Evolutionary conservation across 2,329 filamentous ascomycete species (phyloP), one percentile per base, ranked within the genome.

Genomic region (Aaosphaeria pasadenensis): DNA sequence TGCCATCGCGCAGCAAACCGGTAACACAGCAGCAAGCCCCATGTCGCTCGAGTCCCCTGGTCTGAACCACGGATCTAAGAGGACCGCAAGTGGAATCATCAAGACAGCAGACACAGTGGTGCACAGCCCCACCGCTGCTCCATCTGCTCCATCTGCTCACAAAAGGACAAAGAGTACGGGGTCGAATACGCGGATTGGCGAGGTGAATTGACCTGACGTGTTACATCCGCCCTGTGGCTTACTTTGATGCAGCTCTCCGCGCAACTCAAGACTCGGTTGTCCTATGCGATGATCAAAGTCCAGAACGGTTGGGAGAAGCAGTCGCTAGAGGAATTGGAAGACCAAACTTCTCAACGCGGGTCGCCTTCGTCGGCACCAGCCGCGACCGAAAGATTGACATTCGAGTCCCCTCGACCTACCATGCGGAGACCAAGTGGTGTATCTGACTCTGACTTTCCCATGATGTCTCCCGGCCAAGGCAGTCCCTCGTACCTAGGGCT

Each of bases 221-320:
- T 44, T 35, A 46, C 41, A 29, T 47, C 45, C 48, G 46, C 47
- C 50, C 29, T 50, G 44, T 52, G 46, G 53, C 64, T 69, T 48
- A 69, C 51, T 49, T 44, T 50, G 43, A 52, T 60, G 41, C 66
- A 91, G 87, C 74, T 89, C 46, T 90, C 89, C 38, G 82, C 85
- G 46, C 88, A 92, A 64, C 79, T 97, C 45, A 87, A 86, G 64
- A 86, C 90, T 44, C 87, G 90, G 60, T 79, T 97, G 30, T 89
- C 90, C 5, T 96, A 96, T 70, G 92, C 92, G 55, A 94, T 95
- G 81, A 81, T 95, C 65, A 96, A 96, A 71, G 88, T 96, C 38
- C 89, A 72, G 54, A 85, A 95, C 64, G 90, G 89, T 49, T 94
- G 91, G 87, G 88, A 95, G 71, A 81, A 85, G 43, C 84, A 87